These are phyloP conservation scores for Cladosporium sp. DNA, from an alignment of 2,329 filamentous ascomycete genomes.

Conservation along the genomic window DNA sequence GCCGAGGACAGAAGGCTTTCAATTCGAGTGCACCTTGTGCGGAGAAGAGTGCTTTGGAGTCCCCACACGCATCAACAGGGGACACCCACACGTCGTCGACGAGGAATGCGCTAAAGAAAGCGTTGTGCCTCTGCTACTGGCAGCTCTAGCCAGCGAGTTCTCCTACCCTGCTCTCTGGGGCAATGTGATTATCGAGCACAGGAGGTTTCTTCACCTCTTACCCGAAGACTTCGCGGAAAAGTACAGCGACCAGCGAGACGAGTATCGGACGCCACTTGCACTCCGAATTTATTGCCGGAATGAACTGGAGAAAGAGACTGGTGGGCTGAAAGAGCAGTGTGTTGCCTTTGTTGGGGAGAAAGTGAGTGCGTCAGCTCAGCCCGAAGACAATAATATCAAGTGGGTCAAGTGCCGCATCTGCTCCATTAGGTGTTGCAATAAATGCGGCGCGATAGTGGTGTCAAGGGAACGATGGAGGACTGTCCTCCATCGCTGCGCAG, in stretches of 20 bases:
- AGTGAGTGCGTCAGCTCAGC: background rate
- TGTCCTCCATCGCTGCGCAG: background rate
- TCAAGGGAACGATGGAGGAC: background rate
- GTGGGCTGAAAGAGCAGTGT: background rate
- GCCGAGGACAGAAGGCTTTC: background rate
- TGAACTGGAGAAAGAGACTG: background rate
- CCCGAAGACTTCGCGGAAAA: background rate
- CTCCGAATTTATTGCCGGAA: background rate
- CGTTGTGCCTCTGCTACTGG: background rate
- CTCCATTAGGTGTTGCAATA: background rate
- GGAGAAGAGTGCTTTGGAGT: background rate
- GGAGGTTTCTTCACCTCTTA: background rate
- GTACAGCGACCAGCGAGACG: background rate
- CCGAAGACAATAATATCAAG: background rate
- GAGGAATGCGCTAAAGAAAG: background rate
- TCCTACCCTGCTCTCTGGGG: background rate
- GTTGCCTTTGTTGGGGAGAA: background rate
- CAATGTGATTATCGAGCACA: background rate
- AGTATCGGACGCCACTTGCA: background rate
- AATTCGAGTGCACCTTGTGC: background rate
- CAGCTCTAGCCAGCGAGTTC: background rate
- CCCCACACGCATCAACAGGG: background rate
- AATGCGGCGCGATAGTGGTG: background rate
- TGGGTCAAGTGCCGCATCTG: background rate
- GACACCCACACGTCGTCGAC: background rate